These are phyloP conservation scores for Euphorbia lathyris DNA, from an alignment of 345 rosid species.

Conservation along the genomic window DNA sequence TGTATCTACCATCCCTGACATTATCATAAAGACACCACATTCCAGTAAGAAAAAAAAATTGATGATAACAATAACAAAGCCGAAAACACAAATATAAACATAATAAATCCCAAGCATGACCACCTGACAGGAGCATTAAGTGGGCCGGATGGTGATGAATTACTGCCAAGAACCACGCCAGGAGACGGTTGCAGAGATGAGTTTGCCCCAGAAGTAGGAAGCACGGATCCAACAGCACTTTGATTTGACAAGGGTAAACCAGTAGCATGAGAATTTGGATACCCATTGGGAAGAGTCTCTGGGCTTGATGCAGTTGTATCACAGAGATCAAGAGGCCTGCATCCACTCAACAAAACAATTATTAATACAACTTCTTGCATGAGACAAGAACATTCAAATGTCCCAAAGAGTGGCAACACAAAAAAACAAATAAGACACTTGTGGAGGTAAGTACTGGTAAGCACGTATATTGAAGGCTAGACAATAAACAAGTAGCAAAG, in stretches of 20 bases:
- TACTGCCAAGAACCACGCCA: slow-evolving; percentile 57
- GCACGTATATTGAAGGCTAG: neutral
- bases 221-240: slow-evolving; percentile 56
- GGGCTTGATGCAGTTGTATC: slow-evolving; percentile 59
- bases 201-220: slow-evolving; percentile 61
- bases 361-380: slow-evolving; percentile 13
- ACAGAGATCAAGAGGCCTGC: slow-evolving; percentile 95
- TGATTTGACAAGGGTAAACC: slow-evolving; percentile 61
- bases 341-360: slow-evolving; percentile 36
- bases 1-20: slow-evolving; percentile 70
- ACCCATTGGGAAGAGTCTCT: slow-evolving; percentile 56
- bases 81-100: slow-evolving; percentile 3
- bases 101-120: slow-evolving; percentile 21
- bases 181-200: slow-evolving; percentile 62
- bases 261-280: slow-evolving; percentile 55
- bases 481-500: slow-evolving; percentile 13
- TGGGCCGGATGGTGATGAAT: slow-evolving; percentile 56
- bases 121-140: slow-evolving; percentile 62
- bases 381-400: slow-evolving; percentile 7
- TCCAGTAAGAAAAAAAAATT: slow-evolving; percentile 15
- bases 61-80: neutral
- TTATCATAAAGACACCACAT: slow-evolving; percentile 14
- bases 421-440: neutral
- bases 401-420: neutral
- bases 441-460: neutral